phyloP scores from a whole-genome alignment of 2,329 filamentous ascomycete species.

The Hypoxylon sp. region DNA sequence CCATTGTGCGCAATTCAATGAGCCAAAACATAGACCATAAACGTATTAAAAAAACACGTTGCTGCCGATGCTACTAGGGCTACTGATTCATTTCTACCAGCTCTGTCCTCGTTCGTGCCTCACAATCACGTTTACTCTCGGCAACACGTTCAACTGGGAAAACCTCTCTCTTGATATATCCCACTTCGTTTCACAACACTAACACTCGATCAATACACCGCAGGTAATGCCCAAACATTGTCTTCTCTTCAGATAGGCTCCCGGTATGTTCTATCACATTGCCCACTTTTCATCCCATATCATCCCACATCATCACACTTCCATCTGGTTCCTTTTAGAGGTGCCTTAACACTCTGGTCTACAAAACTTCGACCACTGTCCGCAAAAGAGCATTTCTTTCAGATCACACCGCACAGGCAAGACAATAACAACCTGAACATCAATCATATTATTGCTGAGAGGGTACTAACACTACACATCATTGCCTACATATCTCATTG shows the following conservation, averaged over 20 bases:
- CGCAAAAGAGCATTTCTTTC: not conserved
- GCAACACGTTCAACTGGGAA: not conserved
- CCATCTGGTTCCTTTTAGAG: not conserved
- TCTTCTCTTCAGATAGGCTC: not conserved
- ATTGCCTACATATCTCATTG: not conserved
- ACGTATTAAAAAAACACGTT: not conserved
- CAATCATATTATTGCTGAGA: not conserved
- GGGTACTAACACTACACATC: not conserved
- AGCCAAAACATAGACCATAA: not conserved
- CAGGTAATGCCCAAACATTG: slow-evolving; percentile 1
- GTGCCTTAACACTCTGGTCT: not conserved
- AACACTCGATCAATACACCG: not conserved
- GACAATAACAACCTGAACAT: not conserved
- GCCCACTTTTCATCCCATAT: not conserved
- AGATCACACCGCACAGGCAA: not conserved
- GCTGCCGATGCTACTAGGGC: not conserved
- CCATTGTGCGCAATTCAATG: not conserved
- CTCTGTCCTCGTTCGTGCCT: not conserved
- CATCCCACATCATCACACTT: not conserved
- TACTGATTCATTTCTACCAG: not conserved
- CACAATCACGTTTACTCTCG: not conserved
- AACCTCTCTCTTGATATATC: not conserved
- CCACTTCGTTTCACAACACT: not conserved
- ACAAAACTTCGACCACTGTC: not conserved
- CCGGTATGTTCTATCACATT: slow-evolving; percentile 2